Conservation (phyloP, 1,284 basidiomycete genomes). For the Rhodotorula sp. region DNA sequence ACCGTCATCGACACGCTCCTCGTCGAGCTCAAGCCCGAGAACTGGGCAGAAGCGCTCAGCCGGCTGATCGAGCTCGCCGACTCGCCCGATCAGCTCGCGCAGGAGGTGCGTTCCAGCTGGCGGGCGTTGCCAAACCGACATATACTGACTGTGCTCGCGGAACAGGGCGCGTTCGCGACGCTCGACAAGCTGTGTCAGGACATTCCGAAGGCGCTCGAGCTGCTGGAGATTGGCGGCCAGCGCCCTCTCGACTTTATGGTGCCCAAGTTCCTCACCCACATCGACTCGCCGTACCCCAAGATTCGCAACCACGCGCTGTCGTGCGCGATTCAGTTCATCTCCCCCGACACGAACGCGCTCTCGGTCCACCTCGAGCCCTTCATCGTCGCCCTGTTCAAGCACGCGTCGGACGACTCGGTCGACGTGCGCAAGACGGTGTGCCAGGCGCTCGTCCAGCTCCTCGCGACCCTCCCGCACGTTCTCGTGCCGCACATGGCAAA, state of each 20-base stretch:
- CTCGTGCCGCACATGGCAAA: slow-evolving; percentile 93
- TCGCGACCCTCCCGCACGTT: slow-evolving; percentile 91
- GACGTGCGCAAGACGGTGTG: slow-evolving; percentile 93
- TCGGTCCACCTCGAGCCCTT: slow-evolving; percentile 80
- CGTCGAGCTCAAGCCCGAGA: slow-evolving; percentile 69
- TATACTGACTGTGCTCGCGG: background rate
- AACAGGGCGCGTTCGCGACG: slow-evolving; percentile 89
- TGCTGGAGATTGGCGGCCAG: slow-evolving; percentile 74
- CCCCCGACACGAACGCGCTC: slow-evolving; percentile 61
- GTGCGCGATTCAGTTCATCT: slow-evolving; percentile 88
- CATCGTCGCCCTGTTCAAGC: slow-evolving; percentile 89
- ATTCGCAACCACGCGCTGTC: slow-evolving; percentile 93
- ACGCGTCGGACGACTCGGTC: slow-evolving; percentile 89
- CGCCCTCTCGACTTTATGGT: slow-evolving; percentile 86
- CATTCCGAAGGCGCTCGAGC: slow-evolving; percentile 89
- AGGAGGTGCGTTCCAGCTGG: slow-evolving; percentile 69
- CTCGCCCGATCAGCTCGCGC: slow-evolving; percentile 67
- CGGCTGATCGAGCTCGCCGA: slow-evolving; percentile 77
- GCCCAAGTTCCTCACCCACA: slow-evolving; percentile 85
- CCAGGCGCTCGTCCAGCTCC: slow-evolving; percentile 88
- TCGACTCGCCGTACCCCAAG: slow-evolving; percentile 63
- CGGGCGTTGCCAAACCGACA: background rate
- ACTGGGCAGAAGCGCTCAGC: slow-evolving; percentile 89
- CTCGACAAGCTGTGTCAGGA: slow-evolving; percentile 97
- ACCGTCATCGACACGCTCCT: slow-evolving; percentile 87